These are phyloP conservation scores for Amanita pallidorosea DNA, from an alignment of 768 basidiomycete species.

Conservation along the genomic window DNA sequence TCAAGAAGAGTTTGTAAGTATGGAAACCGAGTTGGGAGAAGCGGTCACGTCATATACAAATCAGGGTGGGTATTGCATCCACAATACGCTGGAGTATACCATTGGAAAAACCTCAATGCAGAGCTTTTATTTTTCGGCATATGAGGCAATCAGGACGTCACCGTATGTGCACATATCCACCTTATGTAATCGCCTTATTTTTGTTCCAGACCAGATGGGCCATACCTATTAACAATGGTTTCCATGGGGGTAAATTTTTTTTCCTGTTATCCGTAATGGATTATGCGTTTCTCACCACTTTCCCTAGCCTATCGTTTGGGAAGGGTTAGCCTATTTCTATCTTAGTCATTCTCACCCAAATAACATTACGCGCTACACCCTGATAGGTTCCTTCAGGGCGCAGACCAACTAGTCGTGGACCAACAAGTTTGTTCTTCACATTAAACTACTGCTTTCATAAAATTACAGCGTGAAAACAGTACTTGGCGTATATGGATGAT, in stretches of 20 bases:
- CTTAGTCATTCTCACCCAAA: background rate
- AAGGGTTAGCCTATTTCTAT: slow-evolving; percentile 22
- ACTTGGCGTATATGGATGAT: slow-evolving; percentile 33
- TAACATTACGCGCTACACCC: slow-evolving; percentile 4
- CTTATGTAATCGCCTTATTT: background rate
- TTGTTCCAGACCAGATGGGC: slow-evolving; percentile 34
- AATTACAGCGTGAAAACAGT: slow-evolving; percentile 19
- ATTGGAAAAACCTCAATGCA: slow-evolving; percentile 39
- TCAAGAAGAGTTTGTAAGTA: slow-evolving; percentile 60
- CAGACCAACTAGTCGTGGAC: slow-evolving; percentile 70
- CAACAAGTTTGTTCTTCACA: slow-evolving; percentile 44
- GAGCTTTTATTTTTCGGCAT: slow-evolving; percentile 35
- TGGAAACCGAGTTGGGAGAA: background rate
- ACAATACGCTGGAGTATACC: slow-evolving; percentile 46
- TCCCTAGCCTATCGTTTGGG: slow-evolving; percentile 30
- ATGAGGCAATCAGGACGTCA: slow-evolving; percentile 31
- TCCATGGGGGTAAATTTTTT: slow-evolving; percentile 43
- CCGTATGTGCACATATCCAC: slow-evolving; percentile 21
- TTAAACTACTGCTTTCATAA: background rate
- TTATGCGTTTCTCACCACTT: background rate
- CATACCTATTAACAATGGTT: slow-evolving; percentile 57
- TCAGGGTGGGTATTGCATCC: slow-evolving; percentile 48
- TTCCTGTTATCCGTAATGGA: background rate
- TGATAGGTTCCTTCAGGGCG: slow-evolving; percentile 57
- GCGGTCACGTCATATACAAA: background rate